phyloP scores from a whole-genome alignment of 2,329 filamentous ascomycete species.

The Bertia moriformis region DNA sequence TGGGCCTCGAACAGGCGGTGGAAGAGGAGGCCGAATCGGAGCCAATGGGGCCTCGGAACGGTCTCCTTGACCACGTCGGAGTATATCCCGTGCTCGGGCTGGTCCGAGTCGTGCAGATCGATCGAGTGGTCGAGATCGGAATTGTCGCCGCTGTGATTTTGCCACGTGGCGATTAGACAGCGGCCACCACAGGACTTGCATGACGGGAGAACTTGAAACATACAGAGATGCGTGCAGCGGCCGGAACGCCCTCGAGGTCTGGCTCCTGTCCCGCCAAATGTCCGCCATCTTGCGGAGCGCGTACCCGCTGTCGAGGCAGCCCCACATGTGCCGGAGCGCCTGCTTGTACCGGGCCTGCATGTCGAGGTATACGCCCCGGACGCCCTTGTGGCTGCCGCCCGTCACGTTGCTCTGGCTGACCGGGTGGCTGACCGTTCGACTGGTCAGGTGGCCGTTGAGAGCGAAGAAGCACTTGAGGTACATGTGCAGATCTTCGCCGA shows the following conservation, averaged over 20 bases:
- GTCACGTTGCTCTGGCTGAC: conserved; percentile 62
- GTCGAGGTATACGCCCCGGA: conserved; percentile 38
- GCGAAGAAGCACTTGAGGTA: conserved; percentile 67
- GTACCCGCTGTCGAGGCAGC: conserved; percentile 54
- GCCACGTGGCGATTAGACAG: no score
- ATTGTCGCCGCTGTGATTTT: no score
- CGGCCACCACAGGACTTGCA: no score
- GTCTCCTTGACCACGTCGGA: conserved; percentile 36
- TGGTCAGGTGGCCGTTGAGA: conserved; percentile 53
- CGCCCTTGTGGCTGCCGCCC: conserved; percentile 34
- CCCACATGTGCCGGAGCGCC: conserved; percentile 65
- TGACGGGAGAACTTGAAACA: no score
- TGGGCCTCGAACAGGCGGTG: conserved; percentile 63
- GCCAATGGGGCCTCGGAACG: conserved; percentile 34
- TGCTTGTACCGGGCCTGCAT: conserved; percentile 56
- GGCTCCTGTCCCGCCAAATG: conserved; percentile 41
- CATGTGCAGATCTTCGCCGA: conserved; percentile 67
- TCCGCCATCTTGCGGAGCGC: conserved; percentile 41
- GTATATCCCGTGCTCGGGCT: conserved; percentile 33
- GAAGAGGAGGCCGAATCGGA: conserved; percentile 39
- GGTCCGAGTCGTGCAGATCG: conserved; percentile 15
- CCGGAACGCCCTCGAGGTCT: conserved; percentile 35
- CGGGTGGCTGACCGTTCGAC: conserved; percentile 48
- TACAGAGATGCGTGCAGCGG: conserved; percentile 36
- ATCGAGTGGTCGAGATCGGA: neutral